These are phyloP conservation scores for Phytophthora pinifolia DNA, from an alignment of 352 stramenopile species.

Conservation along the genomic window DNA sequence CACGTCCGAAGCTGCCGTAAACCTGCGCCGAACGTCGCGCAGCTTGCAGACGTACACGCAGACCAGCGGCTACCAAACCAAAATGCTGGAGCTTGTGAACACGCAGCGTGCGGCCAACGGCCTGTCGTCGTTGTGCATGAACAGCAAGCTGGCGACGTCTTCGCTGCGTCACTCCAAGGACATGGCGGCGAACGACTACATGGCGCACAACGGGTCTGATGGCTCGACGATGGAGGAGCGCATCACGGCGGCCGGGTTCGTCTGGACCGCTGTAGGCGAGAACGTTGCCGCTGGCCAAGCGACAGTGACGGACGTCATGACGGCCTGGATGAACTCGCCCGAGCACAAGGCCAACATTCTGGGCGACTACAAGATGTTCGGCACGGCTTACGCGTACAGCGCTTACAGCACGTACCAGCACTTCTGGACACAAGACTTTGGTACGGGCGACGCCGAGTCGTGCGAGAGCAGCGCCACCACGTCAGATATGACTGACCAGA, in stretches of 20 bases:
- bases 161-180: constrained; percentile 28
- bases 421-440: constrained; percentile 61
- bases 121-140: constrained; percentile 35
- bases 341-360: constrained; percentile 50
- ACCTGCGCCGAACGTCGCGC: constrained; percentile 13
- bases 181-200: constrained; percentile 40
- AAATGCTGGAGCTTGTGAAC: constrained; percentile 37
- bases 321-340: constrained; percentile 51
- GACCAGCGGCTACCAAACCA: constrained; percentile 17
- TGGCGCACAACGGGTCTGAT: constrained; percentile 45
- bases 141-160: constrained; percentile 28
- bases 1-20: constrained; percentile 3
- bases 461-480: constrained; percentile 25
- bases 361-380: constrained; percentile 31
- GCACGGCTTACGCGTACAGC: constrained; percentile 29
- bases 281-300: constrained; percentile 49
- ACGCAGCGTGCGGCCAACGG: constrained; percentile 36
- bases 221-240: constrained; percentile 41
- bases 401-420: constrained; percentile 32
- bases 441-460: constrained; percentile 22
- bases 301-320: constrained; percentile 44
- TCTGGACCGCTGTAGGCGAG: constrained; percentile 46
- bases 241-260: constrained; percentile 44
- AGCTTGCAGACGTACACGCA: constrained; percentile 27
- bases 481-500: constrained; percentile 18